Base-by-base conservation (phyloP, 1,139 yeast genomes). In the Kurtzmaniella quercitrusa region DNA sequence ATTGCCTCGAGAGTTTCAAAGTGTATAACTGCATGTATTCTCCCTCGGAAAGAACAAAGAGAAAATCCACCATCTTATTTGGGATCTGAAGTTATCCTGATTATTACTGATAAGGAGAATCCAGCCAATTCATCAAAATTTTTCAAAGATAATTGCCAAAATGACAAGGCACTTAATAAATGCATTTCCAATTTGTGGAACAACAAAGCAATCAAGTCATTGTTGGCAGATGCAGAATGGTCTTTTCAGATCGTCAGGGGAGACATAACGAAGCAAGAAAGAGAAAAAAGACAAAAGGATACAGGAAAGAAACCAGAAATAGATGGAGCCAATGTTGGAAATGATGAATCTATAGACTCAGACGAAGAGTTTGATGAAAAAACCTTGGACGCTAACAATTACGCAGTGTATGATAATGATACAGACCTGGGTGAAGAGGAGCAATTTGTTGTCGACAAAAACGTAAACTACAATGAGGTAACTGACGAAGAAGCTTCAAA, bases 171-270 rank as follows among this genome's bases (percentile, higher is more conserved):
- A 28, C 47, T 73, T 45, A 67, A 78, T 57, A 67, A 71, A 50
- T 55, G 76, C 47, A 66, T 80, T 17, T 82, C 88, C 3, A 74
- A 71, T 44, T 47, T 84, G 15, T 78, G 84, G 76, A 85, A 85
- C 52, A 68, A 71, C 44, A 77, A 78, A 44, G 64, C 66, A 6
- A 61, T 82, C 14, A 80, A 78, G 51, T 64, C 63, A 14, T 55
- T 72, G 1, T 53, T 80, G 20, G 66, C 63, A 6, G 76, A 72
- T 17, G 70, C 80, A 39, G 85, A 81, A 42, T 68, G 76, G 65
- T 75, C 84, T 39, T 76, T 86, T 57, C 77, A 72, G 51, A 60
- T 78, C 42, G 78, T 84, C 2, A 63, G 84, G 50, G 89, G 88
- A 7, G 68, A 78, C 44, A 73, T 80, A 40, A 71, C 74, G 38